Evolutionary conservation across 495 filamentous ascomycete species (phyloP).

Genomic region (Aspergillus campestris): DNA sequence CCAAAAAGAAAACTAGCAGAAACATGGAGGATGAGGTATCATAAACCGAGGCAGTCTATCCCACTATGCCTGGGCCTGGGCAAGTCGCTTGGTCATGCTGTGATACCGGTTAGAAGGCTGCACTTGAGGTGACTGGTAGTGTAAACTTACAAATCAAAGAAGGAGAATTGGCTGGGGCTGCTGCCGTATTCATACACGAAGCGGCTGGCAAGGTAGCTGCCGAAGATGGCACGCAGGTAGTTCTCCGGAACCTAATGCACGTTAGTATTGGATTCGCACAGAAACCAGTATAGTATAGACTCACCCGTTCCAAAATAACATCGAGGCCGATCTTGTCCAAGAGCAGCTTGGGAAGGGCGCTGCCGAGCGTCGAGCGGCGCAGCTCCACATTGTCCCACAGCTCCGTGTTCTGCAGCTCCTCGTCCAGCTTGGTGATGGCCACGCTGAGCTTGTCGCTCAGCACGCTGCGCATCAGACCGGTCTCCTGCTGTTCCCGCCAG

Average conservation of each 20-base stretch:
- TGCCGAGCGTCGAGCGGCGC: constrained; percentile 65
- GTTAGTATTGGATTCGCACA: constrained; percentile 15
- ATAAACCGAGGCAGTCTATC: too few relatives aligned
- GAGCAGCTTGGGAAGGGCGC: constrained; percentile 79
- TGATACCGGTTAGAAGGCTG: constrained; percentile 10
- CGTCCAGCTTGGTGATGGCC: constrained; percentile 90
- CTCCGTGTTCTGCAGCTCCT: constrained; percentile 87
- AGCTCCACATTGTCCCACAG: constrained; percentile 81
- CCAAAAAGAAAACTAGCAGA: too few relatives aligned
- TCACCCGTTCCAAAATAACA: constrained; percentile 68
- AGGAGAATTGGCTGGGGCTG: constrained; percentile 89
- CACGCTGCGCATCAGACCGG: constrained; percentile 66
- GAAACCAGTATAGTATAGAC: constrained; percentile 15
- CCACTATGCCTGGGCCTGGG: constrained; percentile 20
- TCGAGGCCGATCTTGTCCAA: constrained; percentile 86
- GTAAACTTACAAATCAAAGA: constrained; percentile 88
- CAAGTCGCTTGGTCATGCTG: constrained; percentile 50
- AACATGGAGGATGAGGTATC: background rate
- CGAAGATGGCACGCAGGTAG: constrained; percentile 92
- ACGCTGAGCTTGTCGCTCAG: constrained; percentile 81
- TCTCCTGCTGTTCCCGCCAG: constrained; percentile 86
- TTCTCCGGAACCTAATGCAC: constrained; percentile 66
- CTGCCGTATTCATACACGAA: constrained; percentile 96
- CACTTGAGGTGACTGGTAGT: background rate
- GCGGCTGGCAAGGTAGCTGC: constrained; percentile 84